phyloP scores from a whole-genome alignment of 2,329 filamentous ascomycete species.

The Talaromyces piceae region DNA sequence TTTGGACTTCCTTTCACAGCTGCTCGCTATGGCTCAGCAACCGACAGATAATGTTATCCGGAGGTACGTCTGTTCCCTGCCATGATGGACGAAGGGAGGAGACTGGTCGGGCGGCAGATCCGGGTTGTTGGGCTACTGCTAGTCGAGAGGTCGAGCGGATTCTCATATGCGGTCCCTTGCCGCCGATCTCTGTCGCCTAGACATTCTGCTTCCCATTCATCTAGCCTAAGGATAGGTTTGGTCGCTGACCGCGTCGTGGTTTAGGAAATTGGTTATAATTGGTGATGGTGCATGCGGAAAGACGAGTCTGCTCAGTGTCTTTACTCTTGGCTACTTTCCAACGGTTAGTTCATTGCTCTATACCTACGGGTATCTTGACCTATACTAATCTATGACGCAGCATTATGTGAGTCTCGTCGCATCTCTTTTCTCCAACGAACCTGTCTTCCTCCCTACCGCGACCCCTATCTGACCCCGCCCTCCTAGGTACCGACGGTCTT shows the following conservation, averaged over 20 bases:
- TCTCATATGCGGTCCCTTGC: background rate
- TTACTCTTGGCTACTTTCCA: constrained; percentile 95
- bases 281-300: constrained; percentile 97
- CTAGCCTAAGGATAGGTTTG: background rate
- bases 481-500: constrained; percentile 90
- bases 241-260: constrained; percentile 13
- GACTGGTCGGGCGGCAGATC: background rate
- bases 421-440: background rate
- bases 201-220: background rate
- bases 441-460: background rate
- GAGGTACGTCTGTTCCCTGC: too few relatives aligned
- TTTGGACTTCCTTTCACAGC: background rate
- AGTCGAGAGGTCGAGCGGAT: background rate
- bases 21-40: constrained; percentile 34
- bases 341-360: constrained; percentile 58
- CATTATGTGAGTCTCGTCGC: constrained; percentile 38
- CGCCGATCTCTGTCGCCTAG: background rate
- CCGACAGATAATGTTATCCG: constrained; percentile 37
- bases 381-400: constrained; percentile 18
- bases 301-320: constrained; percentile 93
- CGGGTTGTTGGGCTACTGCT: background rate
- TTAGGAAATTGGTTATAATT: constrained; percentile 91
- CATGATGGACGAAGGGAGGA: background rate
- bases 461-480: constrained; percentile 12
- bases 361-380: background rate